Evolutionary conservation across 305 asterid species (phyloP).

Genomic region (Fraxinus sp.): DNA sequence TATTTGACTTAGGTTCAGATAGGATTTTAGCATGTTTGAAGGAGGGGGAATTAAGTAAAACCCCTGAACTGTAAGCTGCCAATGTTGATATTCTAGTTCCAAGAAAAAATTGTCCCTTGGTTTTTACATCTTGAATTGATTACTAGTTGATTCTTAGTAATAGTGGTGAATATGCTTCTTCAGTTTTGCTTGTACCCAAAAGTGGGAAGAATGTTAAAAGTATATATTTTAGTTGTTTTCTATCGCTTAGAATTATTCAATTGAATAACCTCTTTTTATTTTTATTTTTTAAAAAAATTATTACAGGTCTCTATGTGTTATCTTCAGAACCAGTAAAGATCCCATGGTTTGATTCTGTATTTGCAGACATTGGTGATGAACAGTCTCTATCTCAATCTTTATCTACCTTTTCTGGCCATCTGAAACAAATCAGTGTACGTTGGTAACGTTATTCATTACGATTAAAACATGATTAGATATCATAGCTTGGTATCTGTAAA

Average conservation of each 20-base stretch:
- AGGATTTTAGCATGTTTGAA: background rate
- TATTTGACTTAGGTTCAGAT: background rate
- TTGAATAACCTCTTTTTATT: background rate
- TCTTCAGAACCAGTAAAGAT: slow-evolving; percentile 90
- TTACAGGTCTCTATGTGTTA: slow-evolving; percentile 89
- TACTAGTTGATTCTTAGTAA: background rate
- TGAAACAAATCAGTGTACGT: slow-evolving; percentile 95
- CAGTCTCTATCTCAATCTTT: slow-evolving; percentile 94
- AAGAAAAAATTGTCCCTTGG: background rate
- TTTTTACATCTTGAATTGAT: background rate
- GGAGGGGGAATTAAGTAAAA: background rate
- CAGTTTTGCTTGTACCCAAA: background rate
- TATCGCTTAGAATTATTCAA: background rate
- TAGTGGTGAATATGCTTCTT: slow-evolving; percentile 3
- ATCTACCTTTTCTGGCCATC: slow-evolving; percentile 98
- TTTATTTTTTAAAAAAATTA: background rate
- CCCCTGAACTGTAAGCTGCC: background rate
- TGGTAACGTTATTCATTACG: slow-evolving; percentile 22
- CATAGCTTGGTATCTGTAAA: background rate
- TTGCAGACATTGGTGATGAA: slow-evolving; percentile 98
- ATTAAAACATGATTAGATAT: background rate
- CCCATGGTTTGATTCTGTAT: slow-evolving; percentile 97
- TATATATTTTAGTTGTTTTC: background rate
- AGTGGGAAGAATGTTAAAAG: background rate
- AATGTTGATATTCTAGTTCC: background rate